Conservation (phyloP, 257 asterid species). For the Ilex aquifolium region DNA sequence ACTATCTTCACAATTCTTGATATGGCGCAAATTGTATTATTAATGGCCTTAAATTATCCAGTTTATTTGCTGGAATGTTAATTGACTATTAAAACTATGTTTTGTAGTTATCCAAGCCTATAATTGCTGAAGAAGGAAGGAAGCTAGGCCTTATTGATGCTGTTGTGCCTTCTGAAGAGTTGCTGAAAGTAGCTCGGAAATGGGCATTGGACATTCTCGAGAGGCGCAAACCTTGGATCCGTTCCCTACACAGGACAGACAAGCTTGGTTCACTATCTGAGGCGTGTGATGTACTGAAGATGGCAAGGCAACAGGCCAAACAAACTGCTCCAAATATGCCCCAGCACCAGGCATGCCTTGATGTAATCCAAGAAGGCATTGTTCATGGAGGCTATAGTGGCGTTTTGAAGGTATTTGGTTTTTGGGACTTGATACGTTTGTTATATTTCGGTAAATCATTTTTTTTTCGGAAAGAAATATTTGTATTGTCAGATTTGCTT, state of each 20-base stretch:
- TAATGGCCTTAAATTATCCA: too few relatives aligned
- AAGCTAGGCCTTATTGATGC: conserved; percentile 86
- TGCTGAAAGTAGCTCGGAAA: conserved; percentile 61
- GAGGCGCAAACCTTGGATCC: conserved; percentile 74
- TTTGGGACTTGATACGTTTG: conserved; percentile 14
- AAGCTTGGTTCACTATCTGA: conserved; percentile 76
- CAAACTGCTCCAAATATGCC: conserved; percentile 68
- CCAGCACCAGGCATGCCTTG: conserved; percentile 90
- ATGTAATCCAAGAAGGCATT: conserved; percentile 84
- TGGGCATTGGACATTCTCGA: conserved; percentile 88
- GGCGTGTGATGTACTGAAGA: conserved; percentile 44
- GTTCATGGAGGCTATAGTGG: conserved; percentile 91
- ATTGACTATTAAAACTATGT: conserved; percentile 4
- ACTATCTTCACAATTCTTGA: too few relatives aligned
- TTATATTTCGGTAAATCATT: neutral
- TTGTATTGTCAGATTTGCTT: neutral
- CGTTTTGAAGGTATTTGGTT: conserved; percentile 57
- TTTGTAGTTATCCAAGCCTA: conserved; percentile 70
- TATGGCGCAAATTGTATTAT: too few relatives aligned
- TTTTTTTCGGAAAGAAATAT: neutral
- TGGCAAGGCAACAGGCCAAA: conserved; percentile 68
- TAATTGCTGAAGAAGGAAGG: conserved; percentile 83
- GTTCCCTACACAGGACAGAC: conserved; percentile 80
- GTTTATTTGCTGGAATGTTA: conserved; percentile 3
- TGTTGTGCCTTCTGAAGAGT: conserved; percentile 60